A percentile compares a stretch with the other conserved stretches of the same genome.
phyloP scores from a whole-genome alignment of 2,329 filamentous ascomycete genomes.

The Ustilaginoidea virens region DNA sequence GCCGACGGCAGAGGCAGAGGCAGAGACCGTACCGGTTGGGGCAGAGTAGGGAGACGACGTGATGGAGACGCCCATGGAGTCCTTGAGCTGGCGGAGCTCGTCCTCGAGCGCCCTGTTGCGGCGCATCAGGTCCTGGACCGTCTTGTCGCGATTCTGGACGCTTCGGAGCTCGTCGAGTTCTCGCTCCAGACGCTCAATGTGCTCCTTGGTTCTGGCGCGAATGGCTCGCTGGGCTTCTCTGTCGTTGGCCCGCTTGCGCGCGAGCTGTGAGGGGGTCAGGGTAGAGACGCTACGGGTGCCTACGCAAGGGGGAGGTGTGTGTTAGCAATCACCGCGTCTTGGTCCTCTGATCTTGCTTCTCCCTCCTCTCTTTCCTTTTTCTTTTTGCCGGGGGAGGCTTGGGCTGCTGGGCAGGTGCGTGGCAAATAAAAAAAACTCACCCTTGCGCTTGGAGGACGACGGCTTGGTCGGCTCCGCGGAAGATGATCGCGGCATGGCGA shows the following conservation, averaged over 20 bases:
- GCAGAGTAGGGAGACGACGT: conserved; percentile 24
- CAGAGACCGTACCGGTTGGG: conserved; percentile 19
- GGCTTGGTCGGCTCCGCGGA: conserved; percentile 27
- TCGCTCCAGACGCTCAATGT: conserved; percentile 64
- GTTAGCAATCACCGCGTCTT: not conserved
- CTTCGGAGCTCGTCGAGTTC: conserved; percentile 56
- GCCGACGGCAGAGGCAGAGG: conserved; percentile 4
- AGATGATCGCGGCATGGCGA: conserved; percentile 24
- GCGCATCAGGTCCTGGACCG: conserved; percentile 34
- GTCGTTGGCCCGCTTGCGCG: conserved; percentile 83
- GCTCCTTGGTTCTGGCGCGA: conserved; percentile 69
- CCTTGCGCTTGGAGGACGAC: conserved; percentile 25
- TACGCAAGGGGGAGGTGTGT: too few species aligned
- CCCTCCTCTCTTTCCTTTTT: too few species aligned
- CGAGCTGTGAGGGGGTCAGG: conserved; percentile 74
- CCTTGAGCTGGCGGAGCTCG: conserved; percentile 30
- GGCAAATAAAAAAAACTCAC: conserved; percentile 13
- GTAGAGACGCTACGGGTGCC: conserved; percentile 68
- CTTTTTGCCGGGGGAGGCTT: too few species aligned
- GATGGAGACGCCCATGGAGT: conserved; percentile 27
- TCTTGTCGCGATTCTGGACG: conserved; percentile 30
- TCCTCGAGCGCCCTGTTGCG: conserved; percentile 39
- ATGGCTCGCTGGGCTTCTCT: conserved; percentile 82
- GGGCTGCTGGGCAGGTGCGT: not conserved
- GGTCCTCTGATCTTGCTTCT: too few species aligned